A percentile compares a stretch with the other conserved stretches of the same genome.
phyloP scores from a whole-genome alignment of 2,329 filamentous ascomycete genomes.

The Cercospora sojina region DNA sequence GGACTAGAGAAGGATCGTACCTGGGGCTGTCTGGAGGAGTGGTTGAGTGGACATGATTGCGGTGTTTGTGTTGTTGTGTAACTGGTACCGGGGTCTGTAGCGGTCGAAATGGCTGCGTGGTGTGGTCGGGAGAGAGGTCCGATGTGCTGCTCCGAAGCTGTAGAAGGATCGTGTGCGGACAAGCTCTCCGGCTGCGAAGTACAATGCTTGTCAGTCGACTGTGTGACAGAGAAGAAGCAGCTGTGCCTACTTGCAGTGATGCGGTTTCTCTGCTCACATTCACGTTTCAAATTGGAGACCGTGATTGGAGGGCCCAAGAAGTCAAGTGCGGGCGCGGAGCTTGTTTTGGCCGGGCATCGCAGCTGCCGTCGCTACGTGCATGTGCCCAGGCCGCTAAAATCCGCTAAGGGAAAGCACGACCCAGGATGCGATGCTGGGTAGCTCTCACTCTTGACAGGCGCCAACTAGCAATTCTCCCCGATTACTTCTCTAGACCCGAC shows the following conservation, averaged over 20 bases:
- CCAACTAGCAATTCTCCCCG: background rate
- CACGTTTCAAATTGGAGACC: background rate
- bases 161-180: background rate
- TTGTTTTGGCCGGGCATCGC: constrained; percentile 3
- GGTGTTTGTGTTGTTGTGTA: constrained; percentile 16
- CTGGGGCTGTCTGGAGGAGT: constrained; percentile 88
- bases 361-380: background rate
- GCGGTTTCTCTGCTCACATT: background rate
- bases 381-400: constrained; percentile 2
- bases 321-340: constrained; percentile 8
- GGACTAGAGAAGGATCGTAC: constrained; percentile 50
- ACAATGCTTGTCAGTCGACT: background rate
- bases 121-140: background rate
- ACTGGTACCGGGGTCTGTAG: background rate
- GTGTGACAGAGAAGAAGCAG: background rate
- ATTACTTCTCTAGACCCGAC: background rate
- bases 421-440: background rate
- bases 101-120: background rate
- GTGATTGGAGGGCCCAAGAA: background rate
- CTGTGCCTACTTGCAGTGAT: background rate
- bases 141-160: background rate
- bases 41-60: constrained; percentile 87
- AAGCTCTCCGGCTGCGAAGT: background rate
- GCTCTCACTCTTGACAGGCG: background rate
- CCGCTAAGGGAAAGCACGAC: background rate